phyloP scores from a whole-genome alignment of 345 rosid genomes.

The Noccaea caerulescens region DNA sequence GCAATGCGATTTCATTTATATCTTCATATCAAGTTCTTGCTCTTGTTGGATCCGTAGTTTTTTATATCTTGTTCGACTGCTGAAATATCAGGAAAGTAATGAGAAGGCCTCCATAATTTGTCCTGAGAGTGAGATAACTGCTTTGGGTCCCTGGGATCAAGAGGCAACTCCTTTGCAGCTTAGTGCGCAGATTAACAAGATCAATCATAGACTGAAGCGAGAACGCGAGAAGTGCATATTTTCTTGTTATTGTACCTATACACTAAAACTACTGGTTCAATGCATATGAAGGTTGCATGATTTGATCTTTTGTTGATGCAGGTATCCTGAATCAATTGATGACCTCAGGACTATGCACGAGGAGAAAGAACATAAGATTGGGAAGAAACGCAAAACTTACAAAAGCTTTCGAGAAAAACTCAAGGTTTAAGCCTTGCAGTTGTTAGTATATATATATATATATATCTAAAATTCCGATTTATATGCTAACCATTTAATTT shows the following conservation, averaged over 20 bases:
- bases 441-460: neutral
- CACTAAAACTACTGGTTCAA: neutral
- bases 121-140: constrained; percentile 77
- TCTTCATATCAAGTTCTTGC: neutral
- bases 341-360: constrained; percentile 63
- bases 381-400: constrained; percentile 56
- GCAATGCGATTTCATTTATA: neutral
- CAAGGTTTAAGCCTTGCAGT: constrained; percentile 54
- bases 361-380: constrained; percentile 62
- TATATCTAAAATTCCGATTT: neutral
- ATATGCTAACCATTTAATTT: neutral
- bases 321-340: constrained; percentile 83
- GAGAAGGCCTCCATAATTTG: constrained; percentile 87
- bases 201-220: constrained; percentile 67
- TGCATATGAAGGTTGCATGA: constrained; percentile 20
- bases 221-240: constrained; percentile 67
- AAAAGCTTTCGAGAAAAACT: constrained; percentile 61
- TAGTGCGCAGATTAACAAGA: constrained; percentile 59
- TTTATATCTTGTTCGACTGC: neutral
- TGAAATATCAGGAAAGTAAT: constrained; percentile 59
- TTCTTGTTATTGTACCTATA: neutral
- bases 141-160: constrained; percentile 65
- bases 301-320: constrained; percentile 40
- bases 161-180: constrained; percentile 72
- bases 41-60: neutral